phyloP scores from a whole-genome alignment of 2,329 filamentous ascomycete species.

The Microdochium trichocladiopsis region DNA sequence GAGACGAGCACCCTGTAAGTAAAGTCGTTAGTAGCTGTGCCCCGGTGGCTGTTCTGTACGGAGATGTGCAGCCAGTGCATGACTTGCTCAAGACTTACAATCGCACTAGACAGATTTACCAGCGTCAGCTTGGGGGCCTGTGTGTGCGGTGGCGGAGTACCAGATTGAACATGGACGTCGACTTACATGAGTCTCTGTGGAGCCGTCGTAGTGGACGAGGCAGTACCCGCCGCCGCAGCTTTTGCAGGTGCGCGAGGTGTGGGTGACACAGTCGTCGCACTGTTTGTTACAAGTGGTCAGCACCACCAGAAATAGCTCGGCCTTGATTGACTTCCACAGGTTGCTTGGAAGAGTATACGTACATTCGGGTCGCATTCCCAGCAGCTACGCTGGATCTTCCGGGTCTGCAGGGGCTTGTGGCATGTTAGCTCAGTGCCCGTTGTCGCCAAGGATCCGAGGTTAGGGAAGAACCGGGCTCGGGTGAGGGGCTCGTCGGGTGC shows the following conservation, averaged over 20 bases:
- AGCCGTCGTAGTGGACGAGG: conserved; percentile 75
- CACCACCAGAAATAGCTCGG: neutral
- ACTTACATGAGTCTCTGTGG: conserved; percentile 53
- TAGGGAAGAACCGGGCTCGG: neutral
- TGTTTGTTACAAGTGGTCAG: conserved; percentile 23
- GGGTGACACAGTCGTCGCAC: conserved; percentile 69
- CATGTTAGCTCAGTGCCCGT: conserved; percentile 4
- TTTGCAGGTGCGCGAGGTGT: conserved; percentile 64
- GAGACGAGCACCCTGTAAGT: neutral
- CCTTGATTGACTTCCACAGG: too few relatives aligned
- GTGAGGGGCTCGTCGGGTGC: neutral
- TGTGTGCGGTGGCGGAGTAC: too few relatives aligned
- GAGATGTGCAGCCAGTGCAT: too few relatives aligned
- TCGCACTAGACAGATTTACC: neutral
- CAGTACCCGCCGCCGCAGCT: conserved; percentile 78
- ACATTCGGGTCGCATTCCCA: conserved; percentile 83
- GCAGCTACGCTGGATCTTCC: conserved; percentile 60
- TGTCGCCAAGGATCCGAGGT: neutral
- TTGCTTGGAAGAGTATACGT: conserved; percentile 22
- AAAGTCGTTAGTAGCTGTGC: neutral
- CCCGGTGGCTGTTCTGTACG: too few relatives aligned
- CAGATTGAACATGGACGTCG: neutral
- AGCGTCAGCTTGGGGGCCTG: too few relatives aligned
- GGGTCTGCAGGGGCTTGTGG: conserved; percentile 30
- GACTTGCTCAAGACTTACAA: neutral